Conservation (phyloP, 306 rosid genomes). For the Oemleria cerasiformis region DNA sequence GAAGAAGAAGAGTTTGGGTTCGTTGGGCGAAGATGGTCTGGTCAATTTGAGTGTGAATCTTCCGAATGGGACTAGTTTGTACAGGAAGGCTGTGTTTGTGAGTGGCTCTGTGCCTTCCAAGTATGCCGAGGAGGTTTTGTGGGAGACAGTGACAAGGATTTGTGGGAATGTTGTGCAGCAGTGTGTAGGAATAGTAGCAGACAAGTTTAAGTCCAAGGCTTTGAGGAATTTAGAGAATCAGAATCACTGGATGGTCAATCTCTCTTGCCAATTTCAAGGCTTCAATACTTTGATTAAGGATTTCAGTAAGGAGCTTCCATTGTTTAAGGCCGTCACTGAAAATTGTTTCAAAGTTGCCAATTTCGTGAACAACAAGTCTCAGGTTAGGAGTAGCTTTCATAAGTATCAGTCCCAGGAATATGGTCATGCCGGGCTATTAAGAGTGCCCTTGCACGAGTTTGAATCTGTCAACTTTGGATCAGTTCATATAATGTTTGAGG, state of each 20-base stretch:
- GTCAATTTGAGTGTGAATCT: slow-evolving; percentile 79
- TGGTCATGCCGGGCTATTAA: slow-evolving; percentile 56
- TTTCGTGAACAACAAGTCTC: slow-evolving; percentile 68
- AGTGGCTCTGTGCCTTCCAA: slow-evolving; percentile 62
- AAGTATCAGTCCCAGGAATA: slow-evolving; percentile 74
- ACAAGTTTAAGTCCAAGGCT: slow-evolving; percentile 76
- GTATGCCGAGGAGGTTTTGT: slow-evolving; percentile 80
- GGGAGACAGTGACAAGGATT: slow-evolving; percentile 88
- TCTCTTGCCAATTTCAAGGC: slow-evolving; percentile 82
- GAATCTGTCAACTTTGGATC: slow-evolving; percentile 41
- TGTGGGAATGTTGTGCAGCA: slow-evolving; percentile 66
- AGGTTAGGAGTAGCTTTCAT: slow-evolving; percentile 56
- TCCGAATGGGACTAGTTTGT: slow-evolving; percentile 89
- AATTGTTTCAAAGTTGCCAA: slow-evolving; percentile 69
- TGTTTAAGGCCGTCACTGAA: slow-evolving; percentile 51
- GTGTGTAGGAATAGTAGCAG: slow-evolving; percentile 94
- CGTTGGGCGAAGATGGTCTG: slow-evolving; percentile 43
- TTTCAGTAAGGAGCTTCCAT: slow-evolving; percentile 59
- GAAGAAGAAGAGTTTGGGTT: slow-evolving; percentile 44
- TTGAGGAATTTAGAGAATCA: slow-evolving; percentile 73
- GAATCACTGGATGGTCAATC: slow-evolving; percentile 93
- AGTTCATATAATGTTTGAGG: slow-evolving; percentile 53
- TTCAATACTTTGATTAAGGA: slow-evolving; percentile 68
- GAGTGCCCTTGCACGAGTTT: slow-evolving; percentile 43
- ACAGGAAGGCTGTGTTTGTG: slow-evolving; percentile 68